Evolutionary conservation across 2,329 filamentous ascomycete genomes (phyloP).

Genomic region (Pezicula rhizophila): DNA sequence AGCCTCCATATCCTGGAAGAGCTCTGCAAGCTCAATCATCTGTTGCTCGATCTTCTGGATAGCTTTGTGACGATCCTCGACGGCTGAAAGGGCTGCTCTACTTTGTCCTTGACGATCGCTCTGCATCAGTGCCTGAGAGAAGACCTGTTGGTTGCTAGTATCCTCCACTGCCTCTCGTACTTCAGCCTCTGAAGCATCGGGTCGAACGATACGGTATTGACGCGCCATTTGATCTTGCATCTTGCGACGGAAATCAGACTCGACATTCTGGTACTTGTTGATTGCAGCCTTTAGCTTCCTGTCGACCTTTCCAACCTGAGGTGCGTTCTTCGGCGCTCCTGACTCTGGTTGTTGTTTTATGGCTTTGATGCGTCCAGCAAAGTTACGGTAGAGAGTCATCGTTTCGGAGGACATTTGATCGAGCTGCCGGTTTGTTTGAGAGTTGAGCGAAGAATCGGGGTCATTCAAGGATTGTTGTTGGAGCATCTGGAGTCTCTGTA

Average conservation of each 20-base stretch:
- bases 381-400: conserved; percentile 73
- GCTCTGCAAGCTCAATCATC: conserved; percentile 77
- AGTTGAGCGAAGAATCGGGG: conserved; percentile 63
- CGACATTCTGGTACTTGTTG: conserved; percentile 72
- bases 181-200: conserved; percentile 73
- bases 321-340: conserved; percentile 63
- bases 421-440: conserved; percentile 61
- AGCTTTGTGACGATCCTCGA: conserved; percentile 76
- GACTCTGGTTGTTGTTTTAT: conserved; percentile 80
- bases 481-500: conserved; percentile 64
- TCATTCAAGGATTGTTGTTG: conserved; percentile 63
- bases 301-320: conserved; percentile 78
- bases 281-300: conserved; percentile 75
- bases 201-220: conserved; percentile 84
- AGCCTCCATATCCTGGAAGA: conserved; percentile 86
- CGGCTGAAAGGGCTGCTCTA: conserved; percentile 70
- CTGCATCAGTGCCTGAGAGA: conserved; percentile 79
- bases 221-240: conserved; percentile 79
- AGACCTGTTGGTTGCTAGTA: conserved; percentile 65
- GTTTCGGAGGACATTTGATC: conserved; percentile 71
- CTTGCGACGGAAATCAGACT: conserved; percentile 73
- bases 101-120: conserved; percentile 77
- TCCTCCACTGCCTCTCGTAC: conserved; percentile 73
- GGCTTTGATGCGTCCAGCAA: conserved; percentile 72
- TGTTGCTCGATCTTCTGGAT: conserved; percentile 90